Conservation (phyloP, 305 asterid species). For the Fraxinus nigra region DNA sequence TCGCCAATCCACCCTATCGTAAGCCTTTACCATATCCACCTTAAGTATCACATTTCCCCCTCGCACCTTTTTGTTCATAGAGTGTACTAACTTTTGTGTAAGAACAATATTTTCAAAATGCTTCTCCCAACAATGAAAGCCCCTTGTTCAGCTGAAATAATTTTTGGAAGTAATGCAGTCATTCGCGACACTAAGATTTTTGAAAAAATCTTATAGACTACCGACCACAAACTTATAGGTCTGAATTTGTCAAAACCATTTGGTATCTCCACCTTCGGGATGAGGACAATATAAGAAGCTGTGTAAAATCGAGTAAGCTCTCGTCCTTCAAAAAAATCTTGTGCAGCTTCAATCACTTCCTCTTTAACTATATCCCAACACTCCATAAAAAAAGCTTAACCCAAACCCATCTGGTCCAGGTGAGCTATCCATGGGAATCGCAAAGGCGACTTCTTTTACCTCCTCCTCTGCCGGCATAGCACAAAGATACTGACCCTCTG, state of each 20-base stretch:
- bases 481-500: too few species aligned
- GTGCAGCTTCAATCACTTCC: too few species aligned
- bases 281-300: not conserved
- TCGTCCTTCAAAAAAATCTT: too few species aligned
- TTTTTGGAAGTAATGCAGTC: not conserved
- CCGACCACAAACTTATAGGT: not conserved
- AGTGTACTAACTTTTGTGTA: not conserved
- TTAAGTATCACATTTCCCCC: not conserved
- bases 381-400: too few species aligned
- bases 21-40: not conserved
- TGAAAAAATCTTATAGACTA: not conserved
- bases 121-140: not conserved
- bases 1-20: not conserved
- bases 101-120: not conserved
- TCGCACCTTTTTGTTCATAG: too few species aligned
- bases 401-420: too few species aligned
- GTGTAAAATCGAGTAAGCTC: too few species aligned
- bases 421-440: too few species aligned
- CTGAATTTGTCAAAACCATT: not conserved
- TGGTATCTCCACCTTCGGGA: not conserved
- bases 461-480: too few species aligned
- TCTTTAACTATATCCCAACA: too few species aligned
- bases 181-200: too few species aligned
- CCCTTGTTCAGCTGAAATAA: not conserved
- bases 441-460: too few species aligned